These are phyloP conservation scores for Ambrosia artemisiifolia DNA, from an alignment of 129 eudicot genomes.

Conservation along the genomic window DNA sequence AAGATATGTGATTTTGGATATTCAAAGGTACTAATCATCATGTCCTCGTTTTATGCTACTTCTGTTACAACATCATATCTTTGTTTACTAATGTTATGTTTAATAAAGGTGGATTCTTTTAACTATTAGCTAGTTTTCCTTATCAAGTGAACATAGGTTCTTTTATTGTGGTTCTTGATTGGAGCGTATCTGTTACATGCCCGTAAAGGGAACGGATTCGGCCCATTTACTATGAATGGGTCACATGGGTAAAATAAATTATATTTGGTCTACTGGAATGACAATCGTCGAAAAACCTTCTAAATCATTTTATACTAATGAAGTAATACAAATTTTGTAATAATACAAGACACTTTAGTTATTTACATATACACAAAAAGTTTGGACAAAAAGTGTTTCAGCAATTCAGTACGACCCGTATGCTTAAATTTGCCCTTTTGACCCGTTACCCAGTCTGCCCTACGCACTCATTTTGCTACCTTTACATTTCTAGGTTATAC, in stretches of 20 bases:
- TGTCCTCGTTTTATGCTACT: neutral
- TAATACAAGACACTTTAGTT: neutral
- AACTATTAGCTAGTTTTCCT: too few species aligned
- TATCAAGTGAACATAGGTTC: too few species aligned
- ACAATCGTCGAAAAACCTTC: neutral
- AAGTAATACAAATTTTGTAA: neutral
- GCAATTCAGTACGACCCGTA: too few species aligned
- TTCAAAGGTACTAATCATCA: slow-evolving; percentile 57
- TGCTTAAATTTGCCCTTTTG: neutral
- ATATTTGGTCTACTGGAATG: neutral
- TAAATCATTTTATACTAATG: neutral
- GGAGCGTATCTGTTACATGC: too few species aligned
- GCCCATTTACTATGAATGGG: neutral
- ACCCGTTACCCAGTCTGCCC: neutral
- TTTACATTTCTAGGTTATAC: too few species aligned
- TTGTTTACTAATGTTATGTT: too few species aligned
- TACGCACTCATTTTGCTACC: slow-evolving; percentile 4
- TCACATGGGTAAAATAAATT: neutral
- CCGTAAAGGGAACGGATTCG: neutral
- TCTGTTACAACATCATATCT: too few species aligned
- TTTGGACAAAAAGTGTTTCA: neutral
- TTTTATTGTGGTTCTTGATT: too few species aligned
- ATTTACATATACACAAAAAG: neutral
- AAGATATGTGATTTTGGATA: slow-evolving; percentile 94
- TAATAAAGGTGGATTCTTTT: too few species aligned